Conservation (phyloP, 169 alveolate species). For the Amoebophrya sp. region DNA sequence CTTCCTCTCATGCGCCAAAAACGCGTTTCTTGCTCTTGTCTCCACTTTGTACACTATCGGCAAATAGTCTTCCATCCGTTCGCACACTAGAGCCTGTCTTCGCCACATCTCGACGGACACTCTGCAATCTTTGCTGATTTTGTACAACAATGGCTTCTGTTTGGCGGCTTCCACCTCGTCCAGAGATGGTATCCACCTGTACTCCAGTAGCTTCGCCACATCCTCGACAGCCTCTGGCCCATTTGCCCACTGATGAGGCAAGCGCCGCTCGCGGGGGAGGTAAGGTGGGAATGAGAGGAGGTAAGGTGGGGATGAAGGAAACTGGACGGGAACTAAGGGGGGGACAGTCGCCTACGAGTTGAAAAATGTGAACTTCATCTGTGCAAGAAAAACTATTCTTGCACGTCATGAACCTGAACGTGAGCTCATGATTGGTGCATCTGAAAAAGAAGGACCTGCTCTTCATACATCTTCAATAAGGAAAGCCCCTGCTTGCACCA, state of each 20-base stretch:
- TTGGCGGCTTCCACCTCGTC: background rate
- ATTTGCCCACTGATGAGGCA: background rate
- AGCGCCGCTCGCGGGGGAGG: background rate
- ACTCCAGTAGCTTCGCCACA: background rate
- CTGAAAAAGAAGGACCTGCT: too few species aligned
- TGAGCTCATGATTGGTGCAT: too few species aligned
- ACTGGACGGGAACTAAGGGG: too few species aligned
- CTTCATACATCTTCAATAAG: background rate
- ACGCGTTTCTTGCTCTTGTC: background rate
- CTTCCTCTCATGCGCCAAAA: background rate
- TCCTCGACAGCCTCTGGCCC: background rate
- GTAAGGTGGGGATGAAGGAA: too few species aligned
- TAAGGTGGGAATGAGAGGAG: too few species aligned
- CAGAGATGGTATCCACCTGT: background rate
- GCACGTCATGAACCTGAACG: too few species aligned
- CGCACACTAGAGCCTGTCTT: background rate
- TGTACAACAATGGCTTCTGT: background rate
- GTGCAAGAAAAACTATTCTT: too few species aligned
- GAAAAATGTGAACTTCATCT: too few species aligned
- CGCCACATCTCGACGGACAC: background rate
- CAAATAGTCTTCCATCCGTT: background rate
- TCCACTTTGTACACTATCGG: background rate
- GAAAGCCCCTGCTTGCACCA: background rate
- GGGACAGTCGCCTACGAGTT: too few species aligned
- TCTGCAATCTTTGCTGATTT: background rate